These are phyloP conservation scores for Leccinum variicolor DNA, from an alignment of 768 basidiomycete genomes.

Conservation along the genomic window DNA sequence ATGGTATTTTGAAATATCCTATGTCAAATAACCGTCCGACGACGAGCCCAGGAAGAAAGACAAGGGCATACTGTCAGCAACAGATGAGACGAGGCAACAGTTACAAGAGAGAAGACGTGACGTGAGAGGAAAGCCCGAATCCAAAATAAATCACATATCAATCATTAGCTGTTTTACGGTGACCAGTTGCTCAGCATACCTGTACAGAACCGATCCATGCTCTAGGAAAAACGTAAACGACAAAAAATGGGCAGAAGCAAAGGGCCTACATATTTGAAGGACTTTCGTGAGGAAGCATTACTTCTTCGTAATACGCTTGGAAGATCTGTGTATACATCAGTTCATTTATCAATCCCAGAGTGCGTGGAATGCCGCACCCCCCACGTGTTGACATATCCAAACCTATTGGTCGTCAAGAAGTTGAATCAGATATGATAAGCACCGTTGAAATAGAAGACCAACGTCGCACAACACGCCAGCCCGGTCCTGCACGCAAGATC, in stretches of 20 bases:
- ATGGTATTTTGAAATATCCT: slow-evolving; percentile 58
- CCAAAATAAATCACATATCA: neutral
- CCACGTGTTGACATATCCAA: slow-evolving; percentile 75
- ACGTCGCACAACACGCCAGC: slow-evolving; percentile 40
- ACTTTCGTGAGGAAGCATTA: slow-evolving; percentile 43
- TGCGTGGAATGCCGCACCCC: slow-evolving; percentile 44
- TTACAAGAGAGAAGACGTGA: neutral
- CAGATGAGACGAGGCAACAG: neutral
- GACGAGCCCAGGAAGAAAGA: slow-evolving; percentile 60
- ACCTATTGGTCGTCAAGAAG: slow-evolving; percentile 30
- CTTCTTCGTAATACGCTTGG: slow-evolving; percentile 67
- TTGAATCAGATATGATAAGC: neutral
- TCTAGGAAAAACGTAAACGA: slow-evolving; percentile 32
- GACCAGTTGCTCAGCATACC: slow-evolving; percentile 31
- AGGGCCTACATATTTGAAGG: slow-evolving; percentile 59
- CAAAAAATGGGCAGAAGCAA: neutral
- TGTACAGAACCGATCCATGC: slow-evolving; percentile 82
- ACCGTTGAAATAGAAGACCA: slow-evolving; percentile 10
- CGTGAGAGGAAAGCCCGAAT: neutral
- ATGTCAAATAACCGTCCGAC: slow-evolving; percentile 72
- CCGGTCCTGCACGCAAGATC: slow-evolving; percentile 8
- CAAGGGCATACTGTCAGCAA: slow-evolving; percentile 50
- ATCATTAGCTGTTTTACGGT: neutral
- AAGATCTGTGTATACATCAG: slow-evolving; percentile 46
- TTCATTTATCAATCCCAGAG: neutral